Base-by-base conservation (phyloP, 1,139 yeast species). In the Blastobotrys raffinosifermentans region DNA sequence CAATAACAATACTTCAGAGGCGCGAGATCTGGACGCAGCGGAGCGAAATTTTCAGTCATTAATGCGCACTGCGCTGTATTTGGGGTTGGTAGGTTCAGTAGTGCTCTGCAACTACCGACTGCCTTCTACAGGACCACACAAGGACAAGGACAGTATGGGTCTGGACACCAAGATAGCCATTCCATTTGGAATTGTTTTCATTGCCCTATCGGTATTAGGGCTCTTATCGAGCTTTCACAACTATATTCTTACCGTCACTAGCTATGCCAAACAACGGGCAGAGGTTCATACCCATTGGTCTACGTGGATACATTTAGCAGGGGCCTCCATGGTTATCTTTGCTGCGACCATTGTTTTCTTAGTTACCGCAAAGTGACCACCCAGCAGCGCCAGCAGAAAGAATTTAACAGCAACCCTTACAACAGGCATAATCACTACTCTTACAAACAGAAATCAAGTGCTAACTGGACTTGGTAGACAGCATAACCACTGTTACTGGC, bases 31-130 rank as follows among this genome's bases (percentile, higher is more conserved):
- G 32, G 51, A 52, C 32, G 63, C 60, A 7, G 48, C 48, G 22
- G 66, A 61, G 43, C 54, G 66, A 16, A 61, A 57, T 35, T 58
- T 49, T 37, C 44, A 61, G 31, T 44, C 61, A 4, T 50, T 55
- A 45, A 26, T 55, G 15, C 44, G 53, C 22, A 34, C 49, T 22
- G 40, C 58, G 1, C 22, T 58, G 33, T 46, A 49, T 19, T 46
- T 61, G 7, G 51, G 53, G 5, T 41, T 60, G 7, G 54, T 58
- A 2, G 61, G 60, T 8, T 45, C 49, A 2, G 55, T 59, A 2
- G 42, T 58, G 14, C 35, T 53, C 31, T 33, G 44, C 19, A 41
- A 52, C 33, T 29, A 42, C 18, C 31, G 50, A 15, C 32, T 50
- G 10, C 51, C 53, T 5, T 29, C 23, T 3, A 33, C 34, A 15